Base-by-base conservation (phyloP, 2,329 filamentous ascomycete species). In the Mariannaea elegans region DNA sequence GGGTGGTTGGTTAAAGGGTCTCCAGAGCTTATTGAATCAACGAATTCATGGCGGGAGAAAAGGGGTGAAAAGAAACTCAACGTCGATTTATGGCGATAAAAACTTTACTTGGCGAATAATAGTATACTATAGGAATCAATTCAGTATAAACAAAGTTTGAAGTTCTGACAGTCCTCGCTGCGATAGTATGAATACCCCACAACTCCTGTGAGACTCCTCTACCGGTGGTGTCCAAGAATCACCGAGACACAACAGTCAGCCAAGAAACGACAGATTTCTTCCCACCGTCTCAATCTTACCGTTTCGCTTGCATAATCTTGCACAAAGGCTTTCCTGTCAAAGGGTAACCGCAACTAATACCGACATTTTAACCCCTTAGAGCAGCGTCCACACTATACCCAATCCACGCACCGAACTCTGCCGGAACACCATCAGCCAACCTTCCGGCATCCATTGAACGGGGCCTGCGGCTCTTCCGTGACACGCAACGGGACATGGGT, bases 301-400 rank as follows among this genome's bases (percentile, higher is more conserved):
- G 48, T 51, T 31, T 41, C 14, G 4, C 21, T n/a, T 53, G 38
- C 50, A 44, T 10, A 53, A 53, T 7, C 23, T 3, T 32, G 38
- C 50, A 42, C 41, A 53, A 34, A 1, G 9, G 7, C 21, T 54
- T 18, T 24, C 38, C 38, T 21, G 16, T 36, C 39, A 19, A 53
- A 36, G 16, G 38, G 29, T 27, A 34, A 29, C n/a, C 32, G 12
- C 29, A 21, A 36, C 31, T 38, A 38, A 46, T 24, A 14, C 2
- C 27, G n/a, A 21, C 14, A 45, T 23, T 24, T 3, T 16, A 19
- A 10, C 12, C 13, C 29, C 42, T 47, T 47, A 58, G 41, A 34
- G 55, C 56, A 36, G 49, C 56, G 38, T 31, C 23, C 21, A 9
- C 49, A 29, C 56, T 54, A 59, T 45, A 23, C 56, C 56, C 6